Percentiles rank a stretch among this genome's conserved stretches.
Conservation (phyloP, 23 red algal species). For the Gracilariopsis chorda region DNA sequence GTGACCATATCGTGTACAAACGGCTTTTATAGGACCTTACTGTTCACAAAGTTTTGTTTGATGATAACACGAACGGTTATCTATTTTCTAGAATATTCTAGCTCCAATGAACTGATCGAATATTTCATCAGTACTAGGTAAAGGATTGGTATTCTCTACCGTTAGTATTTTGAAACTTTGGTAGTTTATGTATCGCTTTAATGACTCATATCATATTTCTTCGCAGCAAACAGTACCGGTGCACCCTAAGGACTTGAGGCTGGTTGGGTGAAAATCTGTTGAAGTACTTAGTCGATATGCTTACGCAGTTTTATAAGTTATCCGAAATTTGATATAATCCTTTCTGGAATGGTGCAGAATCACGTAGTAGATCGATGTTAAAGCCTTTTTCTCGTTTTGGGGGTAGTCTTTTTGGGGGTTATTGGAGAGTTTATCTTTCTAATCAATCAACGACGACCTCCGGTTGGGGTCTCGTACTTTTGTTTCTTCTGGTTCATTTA, state of each 20-base stretch:
- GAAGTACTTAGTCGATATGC: not conserved
- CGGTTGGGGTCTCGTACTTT: too few relatives aligned
- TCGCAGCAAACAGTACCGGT: not conserved
- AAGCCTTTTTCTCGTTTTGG: too few relatives aligned
- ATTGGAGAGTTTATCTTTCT: too few relatives aligned
- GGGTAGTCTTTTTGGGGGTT: too few relatives aligned
- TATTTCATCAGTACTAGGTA: not conserved
- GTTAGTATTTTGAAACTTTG: not conserved
- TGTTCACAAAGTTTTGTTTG: not conserved
- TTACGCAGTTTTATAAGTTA: not conserved
- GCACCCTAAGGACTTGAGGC: conserved; percentile 1
- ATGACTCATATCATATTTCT: not conserved
- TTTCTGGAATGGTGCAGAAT: too few relatives aligned
- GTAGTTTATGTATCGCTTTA: not conserved
- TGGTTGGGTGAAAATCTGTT: conserved; percentile 8
- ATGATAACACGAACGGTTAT: not conserved
- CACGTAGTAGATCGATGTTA: too few relatives aligned
- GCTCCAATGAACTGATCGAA: not conserved
- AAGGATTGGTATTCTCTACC: not conserved
- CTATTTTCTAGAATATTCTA: not conserved
- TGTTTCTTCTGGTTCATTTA: too few relatives aligned
- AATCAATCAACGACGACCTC: too few relatives aligned
- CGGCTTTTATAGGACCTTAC: not conserved
- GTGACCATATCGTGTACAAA: not conserved
- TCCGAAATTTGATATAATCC: too few relatives aligned